phyloP scores from a whole-genome alignment of 768 basidiomycete species.

The Trametes elegans region DNA sequence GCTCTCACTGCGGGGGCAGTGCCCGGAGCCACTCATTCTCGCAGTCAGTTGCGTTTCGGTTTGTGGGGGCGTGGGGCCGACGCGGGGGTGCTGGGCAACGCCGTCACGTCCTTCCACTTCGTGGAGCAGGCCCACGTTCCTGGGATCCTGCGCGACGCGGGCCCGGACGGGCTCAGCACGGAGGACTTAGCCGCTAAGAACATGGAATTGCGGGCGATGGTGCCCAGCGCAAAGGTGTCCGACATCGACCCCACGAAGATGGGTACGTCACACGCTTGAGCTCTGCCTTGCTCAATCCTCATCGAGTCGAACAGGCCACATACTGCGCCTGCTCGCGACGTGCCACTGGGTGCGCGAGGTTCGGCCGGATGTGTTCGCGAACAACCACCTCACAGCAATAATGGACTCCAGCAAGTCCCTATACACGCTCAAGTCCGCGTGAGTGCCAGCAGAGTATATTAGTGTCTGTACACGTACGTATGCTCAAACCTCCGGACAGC shows the following conservation, averaged over 20 bases:
- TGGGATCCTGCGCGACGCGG: slow-evolving; percentile 68
- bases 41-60: no score
- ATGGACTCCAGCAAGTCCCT: slow-evolving; percentile 60
- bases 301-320: slow-evolving; percentile 47
- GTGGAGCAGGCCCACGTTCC: slow-evolving; percentile 43
- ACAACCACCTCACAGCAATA: slow-evolving; percentile 63
- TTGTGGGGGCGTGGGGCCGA: no score
- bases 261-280: slow-evolving; percentile 35
- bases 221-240: background rate
- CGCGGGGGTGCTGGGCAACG: no score
- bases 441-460: background rate
- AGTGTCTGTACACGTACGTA: background rate
- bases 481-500: background rate
- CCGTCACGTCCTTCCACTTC: slow-evolving; percentile 3
- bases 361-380: slow-evolving; percentile 65
- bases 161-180: slow-evolving; percentile 48
- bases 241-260: slow-evolving; percentile 42
- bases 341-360: slow-evolving; percentile 72
- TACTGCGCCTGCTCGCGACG: slow-evolving; percentile 70
- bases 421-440: slow-evolving; percentile 3
- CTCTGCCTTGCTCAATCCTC: background rate
- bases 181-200: slow-evolving; percentile 29
- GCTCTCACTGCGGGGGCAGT: no score
- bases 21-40: no score
- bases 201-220: background rate